Evolutionary conservation across 176 grass and related monocot genomes (phyloP), one percentile per base, ranked within the genome.

Genomic region (Bonia amplexicaulis): DNA sequence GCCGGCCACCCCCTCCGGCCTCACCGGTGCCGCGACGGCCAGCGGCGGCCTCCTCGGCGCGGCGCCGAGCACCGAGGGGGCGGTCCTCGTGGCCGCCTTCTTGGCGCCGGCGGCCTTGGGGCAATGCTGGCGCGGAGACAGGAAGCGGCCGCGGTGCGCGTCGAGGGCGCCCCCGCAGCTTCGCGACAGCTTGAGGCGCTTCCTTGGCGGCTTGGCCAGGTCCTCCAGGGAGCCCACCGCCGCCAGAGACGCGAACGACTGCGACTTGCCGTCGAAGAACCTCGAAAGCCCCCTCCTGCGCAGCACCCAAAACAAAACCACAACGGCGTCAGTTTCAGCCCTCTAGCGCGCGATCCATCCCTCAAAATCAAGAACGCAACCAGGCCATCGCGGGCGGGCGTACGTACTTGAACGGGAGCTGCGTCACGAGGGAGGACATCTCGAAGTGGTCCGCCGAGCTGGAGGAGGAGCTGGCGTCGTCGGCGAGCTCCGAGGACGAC

Each of bases 241-340:
- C 29, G 84, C 84, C 12, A 94, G 77, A 73, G 89, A 94, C 22
- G 87, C 88, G 66, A 94, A 94, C 42, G 92, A 94, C 84, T 92
- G 89, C 45, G 89, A 94, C 85, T 85, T 94, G 71, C 92, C 92
- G 90, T 92, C 76, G 76, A 94, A 94, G 89, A 94, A 94, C 57
- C 71, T 54, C 13, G 92, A 94, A 55, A 94, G 52, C 11, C 92
- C 84, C 25, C 89, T 69, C 89, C 85, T 91, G 78, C 39, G 58
- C 76, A 58, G 46, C 37, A 85, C 61, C 39, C 22, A 6, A 70
- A 29, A 12, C 58, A 17, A 4, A 72, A 83, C 7, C 63, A 68
- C 7, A 58, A 29, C 70, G 14, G 5, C 42, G 47, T 78, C 61
- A 66, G 69, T 10, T 45, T 45, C 71, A 52, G 16, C 71, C 71